Conservation (phyloP, 1,139 yeast genomes). For the Geotrichum histeridarum region DNA sequence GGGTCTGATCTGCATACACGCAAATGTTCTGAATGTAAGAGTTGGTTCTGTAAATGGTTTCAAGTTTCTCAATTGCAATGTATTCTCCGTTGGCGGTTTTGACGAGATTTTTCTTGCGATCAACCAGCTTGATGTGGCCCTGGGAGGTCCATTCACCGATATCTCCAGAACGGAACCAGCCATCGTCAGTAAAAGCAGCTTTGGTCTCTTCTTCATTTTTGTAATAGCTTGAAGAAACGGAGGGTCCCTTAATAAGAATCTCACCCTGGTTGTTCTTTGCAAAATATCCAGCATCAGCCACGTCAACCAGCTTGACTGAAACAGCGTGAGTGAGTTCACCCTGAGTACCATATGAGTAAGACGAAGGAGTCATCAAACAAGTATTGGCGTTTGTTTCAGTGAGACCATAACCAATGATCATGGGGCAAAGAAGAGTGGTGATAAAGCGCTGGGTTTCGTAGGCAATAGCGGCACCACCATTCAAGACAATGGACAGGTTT, state of each 20-base stretch:
- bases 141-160: constrained; percentile 86
- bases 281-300: constrained; percentile 83
- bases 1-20: constrained; percentile 82
- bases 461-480: constrained; percentile 94
- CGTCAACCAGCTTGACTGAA: constrained; percentile 87
- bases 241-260: constrained; percentile 68
- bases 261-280: constrained; percentile 95
- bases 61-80: constrained; percentile 92
- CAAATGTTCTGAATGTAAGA: constrained; percentile 73
- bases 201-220: constrained; percentile 78
- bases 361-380: constrained; percentile 58
- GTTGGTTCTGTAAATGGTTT: constrained; percentile 75
- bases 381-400: constrained; percentile 95
- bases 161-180: constrained; percentile 97
- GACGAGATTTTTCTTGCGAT: constrained; percentile 92
- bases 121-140: constrained; percentile 80
- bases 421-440: constrained; percentile 71
- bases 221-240: constrained; percentile 73
- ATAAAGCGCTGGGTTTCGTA: constrained; percentile 81
- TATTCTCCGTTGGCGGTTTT: constrained; percentile 97
- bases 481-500: constrained; percentile 60
- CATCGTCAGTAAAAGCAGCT: constrained; percentile 71
- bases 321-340: constrained; percentile 82
- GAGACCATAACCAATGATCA: constrained; percentile 93
- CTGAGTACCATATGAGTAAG: constrained; percentile 66